These are phyloP conservation scores for Populus davidiana DNA, from an alignment of 345 rosid genomes.

Conservation along the genomic window DNA sequence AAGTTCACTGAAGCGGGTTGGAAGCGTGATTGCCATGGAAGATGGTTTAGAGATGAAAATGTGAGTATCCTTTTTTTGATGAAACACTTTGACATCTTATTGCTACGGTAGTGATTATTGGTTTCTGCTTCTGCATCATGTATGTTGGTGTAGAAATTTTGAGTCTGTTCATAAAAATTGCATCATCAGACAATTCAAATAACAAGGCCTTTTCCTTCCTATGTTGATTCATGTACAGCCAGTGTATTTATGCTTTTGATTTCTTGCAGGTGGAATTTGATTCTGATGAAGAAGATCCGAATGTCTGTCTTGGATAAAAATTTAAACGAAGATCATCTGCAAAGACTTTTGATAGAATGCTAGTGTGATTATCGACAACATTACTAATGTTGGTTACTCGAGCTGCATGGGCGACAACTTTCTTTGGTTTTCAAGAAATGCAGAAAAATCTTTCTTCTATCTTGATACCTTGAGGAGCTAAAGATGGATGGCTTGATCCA, in stretches of 20 bases:
- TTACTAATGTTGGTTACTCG: background rate
- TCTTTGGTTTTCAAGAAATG: background rate
- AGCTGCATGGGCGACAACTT: background rate
- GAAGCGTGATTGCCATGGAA: conserved; percentile 54
- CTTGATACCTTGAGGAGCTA: background rate
- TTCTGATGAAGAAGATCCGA: conserved; percentile 50
- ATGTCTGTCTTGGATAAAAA: conserved; percentile 24
- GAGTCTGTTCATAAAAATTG: background rate
- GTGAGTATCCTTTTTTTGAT: conserved; percentile 23
- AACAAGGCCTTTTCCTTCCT: background rate
- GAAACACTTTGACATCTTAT: background rate
- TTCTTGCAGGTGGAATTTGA: conserved; percentile 45
- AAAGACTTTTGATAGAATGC: background rate
- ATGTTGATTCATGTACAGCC: background rate
- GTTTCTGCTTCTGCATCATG: background rate
- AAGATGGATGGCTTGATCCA: background rate
- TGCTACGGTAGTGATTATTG: background rate
- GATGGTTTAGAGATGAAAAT: conserved; percentile 54
- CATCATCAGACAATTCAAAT: background rate
- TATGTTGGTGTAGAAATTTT: background rate
- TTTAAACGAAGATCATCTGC: background rate
- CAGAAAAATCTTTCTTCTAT: background rate
- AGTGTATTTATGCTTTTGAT: background rate
- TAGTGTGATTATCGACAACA: background rate
- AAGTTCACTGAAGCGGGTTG: conserved; percentile 55